phyloP scores from a whole-genome alignment of 2,329 filamentous ascomycete genomes.

The Aschersonia sp. region DNA sequence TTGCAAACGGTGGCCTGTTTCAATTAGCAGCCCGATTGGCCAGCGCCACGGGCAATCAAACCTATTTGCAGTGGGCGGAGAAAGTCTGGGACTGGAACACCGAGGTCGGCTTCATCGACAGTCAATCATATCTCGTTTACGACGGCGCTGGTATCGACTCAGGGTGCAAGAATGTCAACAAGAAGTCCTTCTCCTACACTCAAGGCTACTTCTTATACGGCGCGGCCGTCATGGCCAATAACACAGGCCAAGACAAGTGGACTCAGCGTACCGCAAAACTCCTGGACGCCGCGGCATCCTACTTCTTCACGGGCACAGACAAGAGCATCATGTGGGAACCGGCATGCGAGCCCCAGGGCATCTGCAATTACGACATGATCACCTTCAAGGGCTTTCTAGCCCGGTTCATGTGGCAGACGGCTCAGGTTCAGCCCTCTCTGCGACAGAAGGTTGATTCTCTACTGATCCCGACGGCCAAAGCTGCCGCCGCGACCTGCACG shows the following conservation, averaged over 20 bases:
- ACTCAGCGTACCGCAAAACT: slow-evolving; percentile 34
- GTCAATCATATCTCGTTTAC: slow-evolving; percentile 34
- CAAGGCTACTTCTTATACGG: slow-evolving; percentile 53
- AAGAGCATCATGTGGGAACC: slow-evolving; percentile 51
- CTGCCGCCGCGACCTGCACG: slow-evolving; percentile 41
- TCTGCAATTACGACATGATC: slow-evolving; percentile 49
- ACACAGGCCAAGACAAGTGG: slow-evolving; percentile 40
- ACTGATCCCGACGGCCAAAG: slow-evolving; percentile 36
- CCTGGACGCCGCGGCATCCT: slow-evolving; percentile 35
- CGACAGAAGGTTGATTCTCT: slow-evolving; percentile 28
- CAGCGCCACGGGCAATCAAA: slow-evolving; percentile 51
- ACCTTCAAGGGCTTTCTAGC: slow-evolving; percentile 56
- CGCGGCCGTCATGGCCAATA: slow-evolving; percentile 47
- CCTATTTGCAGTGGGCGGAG: slow-evolving; percentile 51
- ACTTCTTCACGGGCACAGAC: slow-evolving; percentile 37
- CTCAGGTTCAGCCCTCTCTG: slow-evolving; percentile 41
- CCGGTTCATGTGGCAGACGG: slow-evolving; percentile 47
- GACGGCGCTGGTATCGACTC: slow-evolving; percentile 44
- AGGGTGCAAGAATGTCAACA: slow-evolving; percentile 39
- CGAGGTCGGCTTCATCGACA: slow-evolving; percentile 40
- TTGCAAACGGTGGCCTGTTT: slow-evolving; percentile 74
- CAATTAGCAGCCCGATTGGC: slow-evolving; percentile 65
- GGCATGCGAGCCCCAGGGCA: slow-evolving; percentile 44
- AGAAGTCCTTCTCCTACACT: slow-evolving; percentile 49
- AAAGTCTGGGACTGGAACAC: slow-evolving; percentile 53